phyloP scores from a whole-genome alignment of 208 protist genomes.

The Balamuthia mandrillaris region DNA sequence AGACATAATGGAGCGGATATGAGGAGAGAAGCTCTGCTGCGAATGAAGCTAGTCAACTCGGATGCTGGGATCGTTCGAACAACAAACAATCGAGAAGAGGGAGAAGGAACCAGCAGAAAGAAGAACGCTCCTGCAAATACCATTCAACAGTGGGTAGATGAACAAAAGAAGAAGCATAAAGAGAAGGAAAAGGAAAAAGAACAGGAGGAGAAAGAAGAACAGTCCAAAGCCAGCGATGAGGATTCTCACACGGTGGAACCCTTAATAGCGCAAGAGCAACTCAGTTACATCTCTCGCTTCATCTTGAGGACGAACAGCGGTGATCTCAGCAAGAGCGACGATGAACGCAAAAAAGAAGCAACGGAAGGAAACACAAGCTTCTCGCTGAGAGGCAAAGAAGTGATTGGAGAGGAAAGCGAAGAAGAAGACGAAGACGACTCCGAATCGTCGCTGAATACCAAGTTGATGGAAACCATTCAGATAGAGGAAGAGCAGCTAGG shows the following conservation, averaged over 20 bases:
- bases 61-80: too few relatives aligned
- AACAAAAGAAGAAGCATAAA: conserved; percentile 54
- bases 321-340: not conserved
- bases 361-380: not conserved
- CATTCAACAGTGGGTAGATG: not conserved
- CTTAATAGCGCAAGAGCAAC: too few relatives aligned
- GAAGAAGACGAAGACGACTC: not conserved
- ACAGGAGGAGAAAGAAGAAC: not conserved
- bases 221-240: too few relatives aligned
- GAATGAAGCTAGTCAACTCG: too few relatives aligned
- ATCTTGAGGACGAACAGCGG: too few relatives aligned
- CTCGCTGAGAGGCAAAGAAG: not conserved
- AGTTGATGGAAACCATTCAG: conserved; percentile 40
- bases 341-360: not conserved
- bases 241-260: too few relatives aligned
- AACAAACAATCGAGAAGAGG: not conserved
- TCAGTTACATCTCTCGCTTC: too few relatives aligned
- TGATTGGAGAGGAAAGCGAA: not conserved
- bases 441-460: not conserved
- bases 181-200: conserved; percentile 19
- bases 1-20: too few relatives aligned
- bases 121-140: too few relatives aligned
- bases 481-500: conserved; percentile 44
- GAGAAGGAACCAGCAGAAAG: not conserved
- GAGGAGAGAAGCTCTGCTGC: too few relatives aligned